Conservation (phyloP, 2,329 filamentous ascomycete genomes). For the Exophiala xenobiotica region DNA sequence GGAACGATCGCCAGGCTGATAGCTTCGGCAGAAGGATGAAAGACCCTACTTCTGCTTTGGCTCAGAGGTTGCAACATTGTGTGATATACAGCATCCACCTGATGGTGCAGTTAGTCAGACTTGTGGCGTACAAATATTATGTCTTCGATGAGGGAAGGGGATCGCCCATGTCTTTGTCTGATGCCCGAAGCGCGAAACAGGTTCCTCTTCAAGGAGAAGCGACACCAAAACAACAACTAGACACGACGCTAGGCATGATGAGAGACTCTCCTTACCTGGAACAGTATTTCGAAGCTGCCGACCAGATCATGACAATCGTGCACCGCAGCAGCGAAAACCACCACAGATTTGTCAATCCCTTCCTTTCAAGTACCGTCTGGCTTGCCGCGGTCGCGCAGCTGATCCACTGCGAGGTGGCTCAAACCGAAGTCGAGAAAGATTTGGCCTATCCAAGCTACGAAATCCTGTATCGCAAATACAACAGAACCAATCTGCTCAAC, state of each 20-base stretch:
- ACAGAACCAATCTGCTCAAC: too few species aligned
- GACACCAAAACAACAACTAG: background rate
- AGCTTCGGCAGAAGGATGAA: too few species aligned
- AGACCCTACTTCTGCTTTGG: background rate
- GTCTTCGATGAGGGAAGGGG: too few species aligned
- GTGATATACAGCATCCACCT: constrained; percentile 37
- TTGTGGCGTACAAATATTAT: constrained; percentile 38
- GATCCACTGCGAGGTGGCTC: background rate
- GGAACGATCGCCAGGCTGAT: too few species aligned
- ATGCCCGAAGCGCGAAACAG: too few species aligned
- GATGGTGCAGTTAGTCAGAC: constrained; percentile 37
- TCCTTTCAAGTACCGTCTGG: constrained; percentile 37
- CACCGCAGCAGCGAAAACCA: too few species aligned
- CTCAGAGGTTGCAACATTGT: constrained; percentile 20
- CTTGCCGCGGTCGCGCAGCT: constrained; percentile 35
- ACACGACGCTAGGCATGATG: too few species aligned
- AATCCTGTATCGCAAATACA: too few species aligned
- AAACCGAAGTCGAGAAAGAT: background rate
- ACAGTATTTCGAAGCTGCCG: constrained; percentile 2
- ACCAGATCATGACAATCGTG: too few species aligned
- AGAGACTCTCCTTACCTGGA: too few species aligned
- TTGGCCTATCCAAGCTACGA: background rate
- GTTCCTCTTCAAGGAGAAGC: too few species aligned
- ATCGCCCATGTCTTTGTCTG: too few species aligned
- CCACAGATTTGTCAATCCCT: constrained; percentile 34